Percentiles rank a stretch among this genome's conserved stretches.
Conservation (phyloP, 306 rosid species). For the Purshia tridentata region DNA sequence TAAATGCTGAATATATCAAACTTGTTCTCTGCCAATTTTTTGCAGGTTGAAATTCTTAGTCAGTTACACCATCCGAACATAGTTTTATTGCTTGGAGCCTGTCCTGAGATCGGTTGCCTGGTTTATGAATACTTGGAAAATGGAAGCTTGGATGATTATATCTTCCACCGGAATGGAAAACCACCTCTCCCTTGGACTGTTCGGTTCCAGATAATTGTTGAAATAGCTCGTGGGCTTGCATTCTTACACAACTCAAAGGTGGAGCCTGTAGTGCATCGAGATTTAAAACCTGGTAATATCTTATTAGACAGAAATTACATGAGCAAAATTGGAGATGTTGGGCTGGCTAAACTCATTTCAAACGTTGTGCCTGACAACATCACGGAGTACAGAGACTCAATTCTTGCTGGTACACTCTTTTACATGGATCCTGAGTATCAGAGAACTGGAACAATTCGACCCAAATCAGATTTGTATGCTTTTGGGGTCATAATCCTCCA, state of each 20-base stretch:
- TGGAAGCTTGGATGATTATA: slow-evolving; percentile 79
- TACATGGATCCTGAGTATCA: slow-evolving; percentile 99
- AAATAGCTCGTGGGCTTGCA: slow-evolving; percentile 86
- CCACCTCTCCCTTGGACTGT: slow-evolving; percentile 76
- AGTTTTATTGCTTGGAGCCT: slow-evolving; percentile 91
- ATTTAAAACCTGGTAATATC: slow-evolving; percentile 89
- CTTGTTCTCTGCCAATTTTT: slow-evolving; percentile 29
- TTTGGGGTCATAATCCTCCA: slow-evolving; percentile 78
- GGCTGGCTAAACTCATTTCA: slow-evolving; percentile 74
- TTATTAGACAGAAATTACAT: slow-evolving; percentile 72
- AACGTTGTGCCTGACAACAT: slow-evolving; percentile 75
- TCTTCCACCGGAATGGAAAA: slow-evolving; percentile 46
- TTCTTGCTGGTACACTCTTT: slow-evolving; percentile 83
- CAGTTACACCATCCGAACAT: slow-evolving; percentile 87
- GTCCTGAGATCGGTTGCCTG: slow-evolving; percentile 83
- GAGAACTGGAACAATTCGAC: slow-evolving; percentile 87
- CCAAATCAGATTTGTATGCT: slow-evolving; percentile 92
- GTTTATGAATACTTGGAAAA: slow-evolving; percentile 89
- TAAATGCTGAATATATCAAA: slow-evolving; percentile 12
- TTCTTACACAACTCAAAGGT: slow-evolving; percentile 84
- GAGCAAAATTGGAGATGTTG: slow-evolving; percentile 89
- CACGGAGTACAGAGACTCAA: slow-evolving; percentile 79
- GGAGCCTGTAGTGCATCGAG: slow-evolving; percentile 87
- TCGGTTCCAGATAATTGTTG: slow-evolving; percentile 66
- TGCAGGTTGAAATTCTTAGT: slow-evolving; percentile 89